Conservation (phyloP, 2,329 filamentous ascomycete genomes). For the Tolypocladium pustulatum region DNA sequence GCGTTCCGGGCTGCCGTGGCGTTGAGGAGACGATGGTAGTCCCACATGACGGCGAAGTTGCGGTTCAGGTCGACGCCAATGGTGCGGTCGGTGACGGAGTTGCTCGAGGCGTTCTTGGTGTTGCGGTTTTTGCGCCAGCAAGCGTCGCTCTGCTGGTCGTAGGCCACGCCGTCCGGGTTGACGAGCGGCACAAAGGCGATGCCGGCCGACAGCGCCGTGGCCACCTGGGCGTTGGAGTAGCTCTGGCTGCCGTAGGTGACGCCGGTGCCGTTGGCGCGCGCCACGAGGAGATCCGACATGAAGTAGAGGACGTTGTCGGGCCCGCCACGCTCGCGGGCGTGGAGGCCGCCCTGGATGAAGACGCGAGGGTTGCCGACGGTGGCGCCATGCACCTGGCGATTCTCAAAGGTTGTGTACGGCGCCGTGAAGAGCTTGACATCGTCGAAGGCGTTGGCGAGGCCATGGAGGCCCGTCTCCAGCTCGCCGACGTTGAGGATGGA, state of each 20-base stretch:
- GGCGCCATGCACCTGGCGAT: conserved; percentile 26
- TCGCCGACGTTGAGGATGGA: conserved; percentile 35
- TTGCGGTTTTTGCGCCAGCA: conserved; percentile 51
- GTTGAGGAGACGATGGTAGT: conserved; percentile 35
- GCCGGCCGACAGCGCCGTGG: conserved; percentile 37
- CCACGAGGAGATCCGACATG: conserved; percentile 44
- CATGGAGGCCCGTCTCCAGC: conserved; percentile 31
- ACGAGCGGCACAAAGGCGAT: conserved; percentile 42
- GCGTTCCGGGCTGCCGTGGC: conserved; percentile 22
- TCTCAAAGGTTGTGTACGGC: conserved; percentile 32
- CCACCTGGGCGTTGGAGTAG: conserved; percentile 42
- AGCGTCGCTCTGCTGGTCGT: conserved; percentile 35
- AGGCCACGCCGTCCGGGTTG: conserved; percentile 43
- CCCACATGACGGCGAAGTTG: conserved; percentile 49
- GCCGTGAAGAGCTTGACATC: conserved; percentile 28
- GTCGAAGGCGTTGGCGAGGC: conserved; percentile 27
- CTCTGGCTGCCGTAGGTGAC: conserved; percentile 39
- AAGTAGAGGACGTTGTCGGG: conserved; percentile 48
- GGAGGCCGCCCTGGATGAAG: conserved; percentile 42
- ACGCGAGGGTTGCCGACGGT: conserved; percentile 38
- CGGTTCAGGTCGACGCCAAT: conserved; percentile 44
- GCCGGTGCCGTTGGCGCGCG: conserved; percentile 35
- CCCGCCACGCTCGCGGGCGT: conserved; percentile 47
- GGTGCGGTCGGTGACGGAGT: conserved; percentile 4
- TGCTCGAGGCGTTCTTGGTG: conserved; percentile 21